Evolutionary conservation across 73 alveolate species (phyloP).

Genomic region (Paramecium sexaurelia): DNA sequence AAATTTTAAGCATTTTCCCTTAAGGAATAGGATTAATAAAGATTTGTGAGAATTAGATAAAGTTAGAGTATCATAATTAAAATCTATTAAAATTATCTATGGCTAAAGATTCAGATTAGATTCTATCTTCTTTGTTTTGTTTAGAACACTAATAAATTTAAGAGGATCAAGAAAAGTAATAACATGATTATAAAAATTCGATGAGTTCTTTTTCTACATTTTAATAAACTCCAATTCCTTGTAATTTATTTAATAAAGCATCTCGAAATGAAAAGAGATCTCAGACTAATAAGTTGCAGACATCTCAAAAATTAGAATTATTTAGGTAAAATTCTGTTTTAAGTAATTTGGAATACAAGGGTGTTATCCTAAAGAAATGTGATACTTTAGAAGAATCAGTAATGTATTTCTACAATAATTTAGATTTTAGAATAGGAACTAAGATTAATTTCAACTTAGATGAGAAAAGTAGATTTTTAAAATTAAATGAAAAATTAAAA

Average conservation of each 20-base stretch:
- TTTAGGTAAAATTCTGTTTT: neutral
- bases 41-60: neutral
- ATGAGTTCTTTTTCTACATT: conserved; percentile 47
- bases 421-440: conserved; percentile 12
- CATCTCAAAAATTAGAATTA: neutral
- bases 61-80: neutral
- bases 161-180: neutral
- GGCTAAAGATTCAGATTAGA: neutral
- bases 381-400: neutral
- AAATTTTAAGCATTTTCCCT: conserved; percentile 7
- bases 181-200: neutral
- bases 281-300: neutral
- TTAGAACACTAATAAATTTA: neutral
- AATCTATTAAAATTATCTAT: neutral
- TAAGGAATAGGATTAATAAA: conserved; percentile 4
- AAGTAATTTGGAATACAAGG: neutral
- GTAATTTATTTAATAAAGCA: neutral
- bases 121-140: neutral
- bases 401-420: neutral
- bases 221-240: conserved; percentile 11
- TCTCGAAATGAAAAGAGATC: conserved; percentile 16
- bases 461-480: neutral
- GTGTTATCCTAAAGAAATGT: neutral
- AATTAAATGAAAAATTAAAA: neutral
- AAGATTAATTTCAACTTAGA: neutral